A percentile compares a stretch with the other conserved stretches of the same genome.
These are phyloP conservation scores for Tetracladium setigerum DNA, from an alignment of 495 filamentous ascomycete species.

Conservation along the genomic window DNA sequence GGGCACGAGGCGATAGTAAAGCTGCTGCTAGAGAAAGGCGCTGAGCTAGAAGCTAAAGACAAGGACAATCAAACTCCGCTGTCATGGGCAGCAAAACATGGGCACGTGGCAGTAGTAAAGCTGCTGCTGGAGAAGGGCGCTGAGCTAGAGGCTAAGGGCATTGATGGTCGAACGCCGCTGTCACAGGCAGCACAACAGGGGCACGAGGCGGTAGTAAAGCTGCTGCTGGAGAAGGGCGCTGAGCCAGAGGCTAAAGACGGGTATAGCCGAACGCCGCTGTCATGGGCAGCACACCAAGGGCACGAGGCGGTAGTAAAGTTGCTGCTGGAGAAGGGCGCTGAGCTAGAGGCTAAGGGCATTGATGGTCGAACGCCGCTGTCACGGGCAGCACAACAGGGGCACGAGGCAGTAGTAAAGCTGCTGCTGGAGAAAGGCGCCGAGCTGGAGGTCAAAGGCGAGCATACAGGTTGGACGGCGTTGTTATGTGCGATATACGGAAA, in stretches of 20 bases:
- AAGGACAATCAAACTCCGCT: slow-evolving; percentile 18
- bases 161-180: slow-evolving; percentile 21
- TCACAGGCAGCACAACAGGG: slow-evolving; percentile 20
- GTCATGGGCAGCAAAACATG: slow-evolving; percentile 21
- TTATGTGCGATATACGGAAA: slow-evolving; percentile 32
- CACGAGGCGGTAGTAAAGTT: slow-evolving; percentile 18
- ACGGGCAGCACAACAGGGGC: slow-evolving; percentile 13
- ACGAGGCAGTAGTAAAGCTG: no score
- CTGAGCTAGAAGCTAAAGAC: background rate
- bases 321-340: slow-evolving; percentile 12
- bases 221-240: background rate
- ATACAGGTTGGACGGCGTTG: background rate
- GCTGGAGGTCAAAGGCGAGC: background rate
- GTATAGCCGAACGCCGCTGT: slow-evolving; percentile 27
- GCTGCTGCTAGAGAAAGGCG: slow-evolving; percentile 19
- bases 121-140: slow-evolving; percentile 19
- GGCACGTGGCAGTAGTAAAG: slow-evolving; percentile 24
- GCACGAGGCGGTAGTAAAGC: no score
- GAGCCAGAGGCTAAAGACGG: slow-evolving; percentile 2
- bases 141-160: slow-evolving; percentile 17
- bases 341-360: slow-evolving; percentile 5
- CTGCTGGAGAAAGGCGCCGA: background rate
- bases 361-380: slow-evolving; percentile 19
- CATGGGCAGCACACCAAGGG: slow-evolving; percentile 19
- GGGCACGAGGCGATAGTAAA: slow-evolving; percentile 21